Base-by-base conservation (phyloP, 208 protist genomes). In the Acanthamoeba royreba region DNA sequence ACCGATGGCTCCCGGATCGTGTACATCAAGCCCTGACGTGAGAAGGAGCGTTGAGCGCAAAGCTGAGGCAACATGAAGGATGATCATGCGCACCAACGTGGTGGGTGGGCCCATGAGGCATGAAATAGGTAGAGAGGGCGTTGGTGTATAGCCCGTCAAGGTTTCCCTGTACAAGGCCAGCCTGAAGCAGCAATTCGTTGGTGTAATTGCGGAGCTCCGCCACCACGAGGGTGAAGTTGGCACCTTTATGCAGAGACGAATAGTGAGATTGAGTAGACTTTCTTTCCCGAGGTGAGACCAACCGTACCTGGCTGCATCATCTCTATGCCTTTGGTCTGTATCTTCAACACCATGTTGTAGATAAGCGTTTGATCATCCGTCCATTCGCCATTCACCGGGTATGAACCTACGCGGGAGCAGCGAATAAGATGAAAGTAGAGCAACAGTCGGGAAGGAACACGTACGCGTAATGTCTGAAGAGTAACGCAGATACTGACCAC, bases 401-500 rank as follows among this genome's bases (percentile, higher is more conserved):
- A 99, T 42, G 83, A 47, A 9, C 83, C 83, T 90, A 52, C 22
- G 45, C 35, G n/a, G 19, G 35, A 77, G 66, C n/a, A 40, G 35
- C 13, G 31, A 9, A 77, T 77, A 15, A 9, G 47, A 31, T n/a
- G n/a, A 53, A 87, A 4, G n/a, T n/a, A n/a, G n/a, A n/a, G n/a
- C n/a, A n/a, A n/a, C n/a, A n/a, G n/a, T n/a, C n/a, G n/a, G n/a
- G n/a, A 2, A n/a, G n/a, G n/a, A n/a, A n/a, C 4, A 19, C 28
- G 98, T 98, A 96, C 98, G 98, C 2, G 99, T 99, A 92, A 99
- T 99, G 93, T 99, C 99, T 31, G 98, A 97, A 7, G 98, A 97
- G 95, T 99, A 99, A 87, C 98, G 96, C 92, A 97, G 96, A 95
- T 99, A 99, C 97, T 99, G 98, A 40, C 97, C 98, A 86, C 99